A percentile compares a stretch with the other conserved stretches of the same genome.
phyloP scores from a whole-genome alignment of 345 rosid genomes.

The Brassica carinata region DNA sequence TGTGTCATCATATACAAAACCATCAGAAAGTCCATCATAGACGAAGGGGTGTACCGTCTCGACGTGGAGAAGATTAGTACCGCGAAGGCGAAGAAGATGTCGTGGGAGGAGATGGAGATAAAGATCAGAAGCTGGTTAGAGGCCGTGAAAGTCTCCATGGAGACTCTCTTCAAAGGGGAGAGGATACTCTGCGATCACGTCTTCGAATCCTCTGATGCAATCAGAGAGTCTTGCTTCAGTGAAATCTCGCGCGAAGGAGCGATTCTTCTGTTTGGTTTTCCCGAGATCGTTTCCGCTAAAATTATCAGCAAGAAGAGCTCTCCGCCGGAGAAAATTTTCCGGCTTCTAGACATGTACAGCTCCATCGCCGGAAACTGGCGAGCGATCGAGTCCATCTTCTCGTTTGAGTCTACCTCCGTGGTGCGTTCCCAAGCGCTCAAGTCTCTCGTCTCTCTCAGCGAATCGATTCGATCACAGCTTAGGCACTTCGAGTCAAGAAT shows the following conservation, averaged over 20 bases:
- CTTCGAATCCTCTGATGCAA: conserved; percentile 54
- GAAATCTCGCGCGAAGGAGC: conserved; percentile 70
- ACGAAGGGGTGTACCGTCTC: conserved; percentile 71
- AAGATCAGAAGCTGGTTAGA: conserved; percentile 68
- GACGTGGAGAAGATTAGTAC: conserved; percentile 55
- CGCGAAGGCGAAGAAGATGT: conserved; percentile 58
- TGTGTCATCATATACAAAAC: conserved; percentile 57
- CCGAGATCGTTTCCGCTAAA: conserved; percentile 51
- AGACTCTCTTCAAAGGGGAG: conserved; percentile 66
- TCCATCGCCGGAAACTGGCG: conserved; percentile 59
- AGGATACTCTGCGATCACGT: conserved; percentile 73
- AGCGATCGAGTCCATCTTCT: conserved; percentile 63
- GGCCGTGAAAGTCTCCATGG: conserved; percentile 58
- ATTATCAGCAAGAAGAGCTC: conserved; percentile 38
- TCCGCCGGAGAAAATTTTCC: conserved; percentile 55
- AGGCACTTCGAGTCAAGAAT: conserved; percentile 52
- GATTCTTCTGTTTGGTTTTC: conserved; percentile 55
- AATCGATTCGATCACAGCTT: conserved; percentile 46
- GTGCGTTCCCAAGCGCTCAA: conserved; percentile 55
- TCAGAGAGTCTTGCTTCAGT: conserved; percentile 65
- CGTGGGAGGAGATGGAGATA: conserved; percentile 61
- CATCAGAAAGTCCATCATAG: conserved; percentile 71
- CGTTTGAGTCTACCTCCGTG: conserved; percentile 51
- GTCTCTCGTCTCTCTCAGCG: conserved; percentile 54
- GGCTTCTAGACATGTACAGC: conserved; percentile 61